Base-by-base conservation (phyloP, 495 filamentous ascomycete species). In the Sphaerosporella brunnea region DNA sequence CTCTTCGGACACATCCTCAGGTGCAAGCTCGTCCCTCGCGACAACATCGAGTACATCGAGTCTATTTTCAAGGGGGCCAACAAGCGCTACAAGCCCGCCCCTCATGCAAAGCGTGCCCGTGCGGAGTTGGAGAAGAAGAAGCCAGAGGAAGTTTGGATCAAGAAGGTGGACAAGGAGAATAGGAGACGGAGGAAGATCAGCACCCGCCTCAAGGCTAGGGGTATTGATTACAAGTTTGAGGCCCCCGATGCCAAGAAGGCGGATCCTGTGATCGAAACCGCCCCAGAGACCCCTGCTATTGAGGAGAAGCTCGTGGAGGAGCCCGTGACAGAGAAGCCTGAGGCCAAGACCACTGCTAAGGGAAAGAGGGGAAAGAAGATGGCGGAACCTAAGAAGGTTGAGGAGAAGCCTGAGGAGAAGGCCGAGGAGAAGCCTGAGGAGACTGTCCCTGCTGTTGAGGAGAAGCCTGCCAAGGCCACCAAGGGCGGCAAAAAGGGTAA, bases 1-100 rank as follows among this genome's bases (percentile, higher is more conserved):
- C 72, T 97, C 58, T 95, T 90, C 63, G 80, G 82, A 8, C 87
- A 92, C 60, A 80, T 96, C 53, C 67, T 97, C 50, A 83, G 88
- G 60, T 86, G 83, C 65, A 82, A 84, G 62, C 65, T 73, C 24
- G 73, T 96, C 5, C 74, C 83, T 1, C 60, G 70, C 18, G 81
- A 79, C 45, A 77, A 92, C 58, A 67, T 93, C 26, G 82, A 79
- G 50, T 78, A 90, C 56, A 68, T 93, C 28, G 73, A 75, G 21
- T 68, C 80, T 39, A 63, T 96, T 48, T 96, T 81, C 72, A 81
- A 85, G 66, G 86, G 85, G 26, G 80, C 82, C 49, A 86, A 87
- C 62, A 77, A 74, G 53, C 79, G 84, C 38, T 94, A 85, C 73
- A 94, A 94, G 71, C 68, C 68, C 13, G 73, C 85, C 4, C 88